Base-by-base conservation (phyloP, 2,329 filamentous ascomycete genomes). In the Calonectria hawksworthii region DNA sequence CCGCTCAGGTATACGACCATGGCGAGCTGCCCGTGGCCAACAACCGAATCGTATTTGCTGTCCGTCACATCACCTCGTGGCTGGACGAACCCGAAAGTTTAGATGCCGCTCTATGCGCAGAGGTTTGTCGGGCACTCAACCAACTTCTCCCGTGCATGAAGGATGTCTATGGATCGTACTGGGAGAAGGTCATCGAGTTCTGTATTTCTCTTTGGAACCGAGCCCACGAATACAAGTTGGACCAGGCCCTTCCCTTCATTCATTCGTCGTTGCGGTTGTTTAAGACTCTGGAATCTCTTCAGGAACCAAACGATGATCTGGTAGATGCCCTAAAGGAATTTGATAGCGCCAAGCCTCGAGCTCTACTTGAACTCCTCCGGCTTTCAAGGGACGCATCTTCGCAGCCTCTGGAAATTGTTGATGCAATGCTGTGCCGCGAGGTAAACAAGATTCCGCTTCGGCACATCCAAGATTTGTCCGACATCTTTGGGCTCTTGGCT, bases 111-210 rank as follows among this genome's bases (percentile, higher is more conserved):
- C 76, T 91, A n/a, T 83, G 86, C 74, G 82, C 89, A 36, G 86
- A 91, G 85, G 84, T 89, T 76, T 90, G 92, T 82, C 86, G 92
- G 79, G 88, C 88, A 74, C 81, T 95, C 68, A 86, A 90, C 2
- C 85, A 87, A 4, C 86, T 98, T 4, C 84, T 98, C 0, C 94
- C 95, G 2, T 90, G 90, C 51, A 93, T 98, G 79, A 91, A 92
- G 73, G 94, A 96, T 61, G 92, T 98, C 1, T 98, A 98, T 80
- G 97, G 96, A 0, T 92, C 94, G 0, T 95, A 98, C 82, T 99
- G 97, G 97, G 90, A 93, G 66, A 90, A 90, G 63, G 85, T 90
- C 0, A 85, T 95, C 23, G 87, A 90, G 41, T 90, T 92, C 65
- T 90, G 93, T 74, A 85, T 89, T 14, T 84, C 86, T 10, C 85